Base-by-base conservation (phyloP, 2,329 filamentous ascomycete genomes). In the Thermoascus crustaceus region DNA sequence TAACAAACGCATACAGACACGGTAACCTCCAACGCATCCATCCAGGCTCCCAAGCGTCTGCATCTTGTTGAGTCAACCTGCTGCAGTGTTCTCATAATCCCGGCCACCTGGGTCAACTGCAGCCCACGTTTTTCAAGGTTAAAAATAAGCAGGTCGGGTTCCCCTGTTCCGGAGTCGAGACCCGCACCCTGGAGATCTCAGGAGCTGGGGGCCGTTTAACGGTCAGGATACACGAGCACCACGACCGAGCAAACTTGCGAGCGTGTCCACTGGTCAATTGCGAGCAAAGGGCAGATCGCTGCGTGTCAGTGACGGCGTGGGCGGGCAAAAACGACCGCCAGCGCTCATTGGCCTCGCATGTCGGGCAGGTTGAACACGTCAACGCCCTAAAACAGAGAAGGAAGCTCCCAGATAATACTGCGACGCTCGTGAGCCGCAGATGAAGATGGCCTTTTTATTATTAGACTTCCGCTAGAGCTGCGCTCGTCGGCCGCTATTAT, bases 351-450 rank as follows among this genome's bases (percentile, higher is more conserved):
- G 48, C 23, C 22, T 43, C 26, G 27, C 30, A 23, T 36, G 34
- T 34, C 30, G 34, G 38, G 38, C 44, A 42, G 45, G 43, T 51
- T 41, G 47, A 45, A 48, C 51, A 54, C 51, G 51, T 53, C 51
- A 52, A 54, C 45, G 30, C 35, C 30, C 37, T 39, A 45, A 38
- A 42, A 40, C 34, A 36, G 34, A 32, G 30, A 17, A 13, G 10
- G 11, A 23, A 18, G 16, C 11, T 13, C 22, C 13, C 14, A n/a
- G n/a, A n/a, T n/a, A n/a, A n/a, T n/a, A n/a, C 6, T 24, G 19
- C 23, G 32, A 24, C 10, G n/a, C 13, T 34, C 17, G 14, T 34
- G 14, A 34, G 22, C n/a, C 10, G 4, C 32, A 13, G 22, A 9
- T 6, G n/a, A n/a, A 23, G 17, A 32, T 18, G 17, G 20, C 14